These are phyloP conservation scores for Acorus gramineus DNA, from an alignment of 106 monocot species.

Conservation along the genomic window DNA sequence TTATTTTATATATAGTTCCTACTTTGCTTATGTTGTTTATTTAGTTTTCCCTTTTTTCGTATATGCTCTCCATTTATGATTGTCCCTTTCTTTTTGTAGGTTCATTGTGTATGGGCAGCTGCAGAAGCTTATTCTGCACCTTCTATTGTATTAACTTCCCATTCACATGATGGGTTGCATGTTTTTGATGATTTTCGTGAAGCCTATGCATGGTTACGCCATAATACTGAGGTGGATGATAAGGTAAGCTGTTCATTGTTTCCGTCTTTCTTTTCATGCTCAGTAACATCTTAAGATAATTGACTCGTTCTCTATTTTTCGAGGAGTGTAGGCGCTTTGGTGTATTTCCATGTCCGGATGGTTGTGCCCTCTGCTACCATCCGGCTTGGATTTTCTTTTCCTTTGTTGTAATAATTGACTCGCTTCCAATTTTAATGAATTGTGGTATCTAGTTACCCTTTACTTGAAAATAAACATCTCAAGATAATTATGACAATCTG, in stretches of 20 bases:
- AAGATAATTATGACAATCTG: too few relatives aligned
- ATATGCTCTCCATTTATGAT: too few relatives aligned
- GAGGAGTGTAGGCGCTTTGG: too few relatives aligned
- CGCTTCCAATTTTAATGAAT: too few relatives aligned
- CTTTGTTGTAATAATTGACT: too few relatives aligned
- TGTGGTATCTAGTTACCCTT: too few relatives aligned
- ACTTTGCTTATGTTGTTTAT: background rate
- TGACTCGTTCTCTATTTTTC: too few relatives aligned
- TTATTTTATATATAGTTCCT: background rate
- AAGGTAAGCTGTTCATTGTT: conserved; percentile 38
- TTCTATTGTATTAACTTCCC: conserved; percentile 94
- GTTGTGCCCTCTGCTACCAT: too few relatives aligned
- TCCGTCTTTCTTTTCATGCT: background rate
- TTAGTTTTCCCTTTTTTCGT: too few relatives aligned
- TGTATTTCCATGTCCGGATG: too few relatives aligned
- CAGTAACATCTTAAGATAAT: background rate
- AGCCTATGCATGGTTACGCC: conserved; percentile 91
- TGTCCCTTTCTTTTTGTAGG: conserved; percentile 26
- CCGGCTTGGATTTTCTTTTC: too few relatives aligned
- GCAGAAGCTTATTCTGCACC: conserved; percentile 99
- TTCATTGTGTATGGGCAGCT: conserved; percentile 99
- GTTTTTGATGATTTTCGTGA: conserved; percentile 99
- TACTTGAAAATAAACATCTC: too few relatives aligned
- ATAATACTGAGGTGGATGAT: conserved; percentile 96
- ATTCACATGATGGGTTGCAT: conserved; percentile 85